Conservation (phyloP, 768 basidiomycete genomes). For the Termitomyces sp. region DNA sequence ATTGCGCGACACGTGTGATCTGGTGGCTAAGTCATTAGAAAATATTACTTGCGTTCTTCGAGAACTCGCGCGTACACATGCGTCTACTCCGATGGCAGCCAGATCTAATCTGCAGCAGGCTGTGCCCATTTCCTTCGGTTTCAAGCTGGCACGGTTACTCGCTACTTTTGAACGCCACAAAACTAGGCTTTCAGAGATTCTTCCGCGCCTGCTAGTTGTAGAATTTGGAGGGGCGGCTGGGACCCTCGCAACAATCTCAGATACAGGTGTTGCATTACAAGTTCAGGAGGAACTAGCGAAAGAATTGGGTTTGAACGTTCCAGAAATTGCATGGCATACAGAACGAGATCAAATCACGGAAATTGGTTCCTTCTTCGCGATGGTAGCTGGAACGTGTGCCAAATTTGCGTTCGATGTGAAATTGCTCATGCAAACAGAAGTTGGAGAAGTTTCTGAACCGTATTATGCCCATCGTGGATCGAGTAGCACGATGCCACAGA, state of each 20-base stretch:
- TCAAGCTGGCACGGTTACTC: constrained; percentile 39
- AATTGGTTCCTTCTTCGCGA: constrained; percentile 35
- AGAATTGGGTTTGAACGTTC: constrained; percentile 20
- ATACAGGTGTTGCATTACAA: constrained; percentile 28
- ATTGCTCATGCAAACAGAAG: constrained; percentile 42
- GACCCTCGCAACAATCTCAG: constrained; percentile 36
- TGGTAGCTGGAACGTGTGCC: constrained; percentile 37
- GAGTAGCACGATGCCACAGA: constrained; percentile 46
- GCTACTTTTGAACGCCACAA: constrained; percentile 36
- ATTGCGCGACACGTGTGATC: constrained; percentile 30
- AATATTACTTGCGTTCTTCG: constrained; percentile 21
- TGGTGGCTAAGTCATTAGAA: constrained; percentile 23
- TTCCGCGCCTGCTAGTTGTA: constrained; percentile 30
- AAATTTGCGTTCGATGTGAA: constrained; percentile 41
- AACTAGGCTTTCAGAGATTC: constrained; percentile 29
- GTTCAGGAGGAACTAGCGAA: constrained; percentile 24
- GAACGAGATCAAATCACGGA: constrained; percentile 40
- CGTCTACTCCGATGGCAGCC: constrained; percentile 36
- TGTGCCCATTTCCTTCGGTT: constrained; percentile 40
- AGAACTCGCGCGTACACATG: too few relatives aligned
- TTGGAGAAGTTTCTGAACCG: constrained; percentile 38
- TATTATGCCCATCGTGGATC: constrained; percentile 37
- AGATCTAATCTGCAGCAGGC: constrained; percentile 44
- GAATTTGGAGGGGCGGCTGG: constrained; percentile 42
- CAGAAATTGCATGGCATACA: constrained; percentile 34